Conservation (phyloP, 495 filamentous ascomycete species). For the Penicillium coffeae region DNA sequence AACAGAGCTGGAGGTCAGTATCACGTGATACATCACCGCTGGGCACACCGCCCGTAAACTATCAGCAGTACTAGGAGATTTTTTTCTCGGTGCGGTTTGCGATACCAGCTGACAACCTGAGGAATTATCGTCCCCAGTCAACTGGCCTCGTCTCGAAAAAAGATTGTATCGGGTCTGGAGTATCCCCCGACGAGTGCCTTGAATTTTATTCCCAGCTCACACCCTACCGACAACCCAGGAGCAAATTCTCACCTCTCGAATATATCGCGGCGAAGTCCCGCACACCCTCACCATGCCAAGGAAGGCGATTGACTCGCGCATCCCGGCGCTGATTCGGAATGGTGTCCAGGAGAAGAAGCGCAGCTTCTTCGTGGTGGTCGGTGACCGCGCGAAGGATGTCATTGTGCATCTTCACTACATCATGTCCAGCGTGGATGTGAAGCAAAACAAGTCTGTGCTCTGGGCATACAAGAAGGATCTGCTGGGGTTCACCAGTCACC, state of each 20-base stretch:
- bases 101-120: constrained; percentile 5
- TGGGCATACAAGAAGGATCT: constrained; percentile 99
- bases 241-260: not conserved
- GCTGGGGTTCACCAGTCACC: constrained; percentile 89
- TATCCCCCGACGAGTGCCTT: not conserved
- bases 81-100: constrained; percentile 13
- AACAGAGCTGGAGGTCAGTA: not conserved
- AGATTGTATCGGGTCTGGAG: not conserved
- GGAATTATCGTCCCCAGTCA: constrained; percentile 4
- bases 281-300: constrained; percentile 44
- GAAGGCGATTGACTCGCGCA: constrained; percentile 78
- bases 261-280: constrained; percentile 22
- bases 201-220: not conserved
- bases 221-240: not conserved
- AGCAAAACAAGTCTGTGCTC: constrained; percentile 93
- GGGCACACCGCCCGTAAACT: too few relatives aligned
- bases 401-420: constrained; percentile 96
- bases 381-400: constrained; percentile 93
- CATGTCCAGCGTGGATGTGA: constrained; percentile 81
- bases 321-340: constrained; percentile 94
- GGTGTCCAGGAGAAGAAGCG: constrained; percentile 94
- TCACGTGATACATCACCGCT: too few relatives aligned
- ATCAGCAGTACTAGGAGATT: constrained; percentile 10
- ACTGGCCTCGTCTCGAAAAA: not conserved
- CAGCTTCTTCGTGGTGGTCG: constrained; percentile 95